Evolutionary conservation across 371 early-diverging fungal species (phyloP), one percentile per base, ranked within the genome.

Genomic region (Actinomortierella ambigua): DNA sequence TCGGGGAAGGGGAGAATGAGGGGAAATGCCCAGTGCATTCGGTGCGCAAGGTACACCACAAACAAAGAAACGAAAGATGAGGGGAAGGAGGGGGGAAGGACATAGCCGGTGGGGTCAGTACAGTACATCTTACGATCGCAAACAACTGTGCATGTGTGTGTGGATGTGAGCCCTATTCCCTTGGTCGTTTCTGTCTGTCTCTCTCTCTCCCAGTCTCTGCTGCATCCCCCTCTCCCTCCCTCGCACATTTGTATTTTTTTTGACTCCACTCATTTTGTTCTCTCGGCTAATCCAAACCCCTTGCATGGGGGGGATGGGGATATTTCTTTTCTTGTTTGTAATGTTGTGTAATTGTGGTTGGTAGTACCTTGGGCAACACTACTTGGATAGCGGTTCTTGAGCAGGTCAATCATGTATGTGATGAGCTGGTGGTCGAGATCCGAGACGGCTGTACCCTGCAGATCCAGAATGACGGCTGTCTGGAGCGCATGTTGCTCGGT

Each of bases 301-400:
- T 20, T 49, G 26, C 49, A 49, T 20, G 23, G 49, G 26, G 15
- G 49, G 24, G 26, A 49, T 20, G 49, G 6, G 49, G 14, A 18
- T 20, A 42, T 34, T 28, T 34, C 3, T 51, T 51, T 34, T 17
- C n/a, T 48, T 23, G 34, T 40, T 50, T 9, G 24, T 39, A 49
- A n/a, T 23, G 8, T 22, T 11, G 4, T 46, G 43, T 13, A 20
- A 11, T 34, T 39, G 29, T 23, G n/a, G n/a, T n/a, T n/a, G n/a
- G n/a, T n/a, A n/a, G n/a, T 65, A 70, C 71, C 71, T 70, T 70
- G 68, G 1, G 75, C 68, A 61, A 75, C 53, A 48, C 75, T 68
- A 41, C 75, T 75, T 1, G 75, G 75, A 47, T 64, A 75, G 18
- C 75, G 75, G 42, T 68, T 62, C 55, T 68, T 67, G n/a, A 75